phyloP scores from a whole-genome alignment of 768 basidiomycete species.

The Leccinum ochraceum region DNA sequence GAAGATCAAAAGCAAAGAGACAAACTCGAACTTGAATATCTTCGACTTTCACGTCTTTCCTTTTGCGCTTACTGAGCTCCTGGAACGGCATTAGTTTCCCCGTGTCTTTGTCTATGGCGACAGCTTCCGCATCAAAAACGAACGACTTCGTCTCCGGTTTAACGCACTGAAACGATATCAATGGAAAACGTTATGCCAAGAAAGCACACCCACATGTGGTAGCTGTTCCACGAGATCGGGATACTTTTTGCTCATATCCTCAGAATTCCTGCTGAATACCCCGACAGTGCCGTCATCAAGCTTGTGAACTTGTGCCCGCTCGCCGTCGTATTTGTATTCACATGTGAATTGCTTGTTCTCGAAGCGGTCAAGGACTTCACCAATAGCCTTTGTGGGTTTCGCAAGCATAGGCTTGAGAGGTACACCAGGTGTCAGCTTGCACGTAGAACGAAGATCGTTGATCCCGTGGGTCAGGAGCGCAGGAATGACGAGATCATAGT shows the following conservation, averaged over 20 bases:
- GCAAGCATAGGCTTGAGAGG: slow-evolving; percentile 99
- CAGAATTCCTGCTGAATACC: slow-evolving; percentile 97
- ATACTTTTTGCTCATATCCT: slow-evolving; percentile 99
- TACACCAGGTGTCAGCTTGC: slow-evolving; percentile 93
- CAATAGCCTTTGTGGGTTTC: slow-evolving; percentile 98
- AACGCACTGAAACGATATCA: slow-evolving; percentile 62
- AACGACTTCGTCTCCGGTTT: slow-evolving; percentile 83
- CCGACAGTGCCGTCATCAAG: slow-evolving; percentile 78
- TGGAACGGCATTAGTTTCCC: slow-evolving; percentile 96
- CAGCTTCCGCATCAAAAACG: slow-evolving; percentile 95
- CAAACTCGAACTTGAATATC: slow-evolving; percentile 98
- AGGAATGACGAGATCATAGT: slow-evolving; percentile 90
- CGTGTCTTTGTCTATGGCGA: slow-evolving; percentile 86
- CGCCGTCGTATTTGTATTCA: slow-evolving; percentile 99
- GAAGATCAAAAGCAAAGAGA: slow-evolving; percentile 92
- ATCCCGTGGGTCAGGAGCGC: slow-evolving; percentile 82
- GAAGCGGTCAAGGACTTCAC: slow-evolving; percentile 95
- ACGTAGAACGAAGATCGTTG: slow-evolving; percentile 62
- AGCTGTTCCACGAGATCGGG: slow-evolving; percentile 96
- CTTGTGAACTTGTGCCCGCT: slow-evolving; percentile 93
- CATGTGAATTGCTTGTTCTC: slow-evolving; percentile 96
- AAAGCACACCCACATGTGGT: slow-evolving; percentile 57
- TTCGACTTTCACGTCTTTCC: slow-evolving; percentile 97
- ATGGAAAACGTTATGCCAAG: neutral
- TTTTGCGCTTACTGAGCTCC: slow-evolving; percentile 89